Base-by-base conservation (phyloP, 2,329 filamentous ascomycete species). In the Colletotrichum endophyticum region DNA sequence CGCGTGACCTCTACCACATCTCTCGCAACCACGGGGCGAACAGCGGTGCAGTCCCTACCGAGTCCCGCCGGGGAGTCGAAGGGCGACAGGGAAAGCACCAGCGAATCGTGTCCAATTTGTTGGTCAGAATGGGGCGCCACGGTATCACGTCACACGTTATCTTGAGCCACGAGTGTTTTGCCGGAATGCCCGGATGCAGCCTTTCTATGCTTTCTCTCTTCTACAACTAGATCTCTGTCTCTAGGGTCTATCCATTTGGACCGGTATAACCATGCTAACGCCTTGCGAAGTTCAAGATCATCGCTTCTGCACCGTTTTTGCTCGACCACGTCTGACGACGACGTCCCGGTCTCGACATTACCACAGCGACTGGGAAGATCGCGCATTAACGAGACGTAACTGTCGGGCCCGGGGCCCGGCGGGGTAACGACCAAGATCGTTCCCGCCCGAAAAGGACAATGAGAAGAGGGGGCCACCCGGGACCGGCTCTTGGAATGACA, bases 181-280 rank as follows among this genome's bases (percentile, higher is more conserved):
- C 71, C 70, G 64, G 70, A 70, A 62, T 70, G 66, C 70, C 59
- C 70, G 70, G 66, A 66, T 74, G 64, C 59, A 44, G 36, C 59
- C 56, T 28, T 59, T 76, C 66, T 61, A 56, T 74, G 34, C 34
- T 61, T 49, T 61, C 30, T 66, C 70, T 73, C 69, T 39, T 66
- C 70, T 73, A 57, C 53, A 12, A 22, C 44, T 53, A 53, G n/a
- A 36, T 22, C 62, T 64, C 34, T 64, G 53, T 63, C 39, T 76
- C 64, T 76, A 76, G 28, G 28, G 34, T 74, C 70, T 76, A 74
- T 62, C 59, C 34, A 53, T 39, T 25, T 34, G 22, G 61, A 61
- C 57, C 28, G 64, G 32, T 76, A 61, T 70, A 66, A 61, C 59
- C 25, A 76, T 76, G 70, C 74, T 76, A 76, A 73, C 74, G 71